Base-by-base conservation (phyloP, 805 yeast species). In the Yamadazyma akitaensis region DNA sequence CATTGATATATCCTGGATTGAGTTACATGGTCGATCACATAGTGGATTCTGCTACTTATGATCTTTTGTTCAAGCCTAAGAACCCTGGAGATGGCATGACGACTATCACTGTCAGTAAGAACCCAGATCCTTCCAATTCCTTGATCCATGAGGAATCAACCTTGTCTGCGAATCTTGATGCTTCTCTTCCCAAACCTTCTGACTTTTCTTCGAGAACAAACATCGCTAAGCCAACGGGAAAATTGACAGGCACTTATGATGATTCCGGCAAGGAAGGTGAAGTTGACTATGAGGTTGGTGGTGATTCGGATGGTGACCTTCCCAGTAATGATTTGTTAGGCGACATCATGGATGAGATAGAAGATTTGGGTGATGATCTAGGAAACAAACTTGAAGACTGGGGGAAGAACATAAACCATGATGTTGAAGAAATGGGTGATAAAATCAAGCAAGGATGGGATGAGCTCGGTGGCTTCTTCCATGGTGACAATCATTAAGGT, bases 41-140 rank as follows among this genome's bases (percentile, higher is more conserved):
- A 7, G 66, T 80, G 36, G 55, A 68, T 10, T 67, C 69, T 42
- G 74, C 87, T 0, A 76, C 85, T 0, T 82, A 80, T 55, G 86
- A 82, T 55, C 47, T 58, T 13, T 51, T 72, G 30, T 72, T 68
- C 67, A 61, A 44, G 37, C 53, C 51, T 26, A 44, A 45, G 37
- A 40, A 41, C 7, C 45, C 46, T 34, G 38, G 40, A 11, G 48
- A 48, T 12, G 46, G 51, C 5, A 48, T 53, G 39, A 40, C 51
- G 21, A 53, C 61, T 2, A 44, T 56, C 16, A 43, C 51, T 16
- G 44, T 44, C 11, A 58, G 59, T n/a, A 52, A 62, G 2, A 64
- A 64, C 43, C 44, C 54, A 3, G 35, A 57, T 19, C 68, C 70
- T 5, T 46, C 47, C 11, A 49, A 51, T 37, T 61, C 70, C 1